Evolutionary conservation across 148 eudicot genomes (phyloP).

Genomic region (Beta vulgaris): DNA sequence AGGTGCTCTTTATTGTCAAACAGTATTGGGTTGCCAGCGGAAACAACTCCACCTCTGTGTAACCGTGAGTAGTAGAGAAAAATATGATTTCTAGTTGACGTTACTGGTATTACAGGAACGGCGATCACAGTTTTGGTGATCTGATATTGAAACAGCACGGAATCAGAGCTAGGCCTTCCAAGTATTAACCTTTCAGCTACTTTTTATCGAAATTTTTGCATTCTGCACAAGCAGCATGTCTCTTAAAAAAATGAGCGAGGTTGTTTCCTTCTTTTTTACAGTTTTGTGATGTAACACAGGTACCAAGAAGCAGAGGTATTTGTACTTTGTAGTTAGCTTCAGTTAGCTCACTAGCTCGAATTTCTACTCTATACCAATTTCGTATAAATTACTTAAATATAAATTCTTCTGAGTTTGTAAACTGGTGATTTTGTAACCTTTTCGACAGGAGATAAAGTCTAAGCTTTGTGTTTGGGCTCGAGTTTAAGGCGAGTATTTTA

Average conservation of each 20-base stretch:
- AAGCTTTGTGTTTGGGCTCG: too few species aligned
- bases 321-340: too few species aligned
- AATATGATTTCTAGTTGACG: neutral
- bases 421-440: too few species aligned
- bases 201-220: neutral
- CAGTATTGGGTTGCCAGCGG: constrained; percentile 43
- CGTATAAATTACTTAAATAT: too few species aligned
- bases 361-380: too few species aligned
- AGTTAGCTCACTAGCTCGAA: too few species aligned
- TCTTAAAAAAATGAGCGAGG: neutral
- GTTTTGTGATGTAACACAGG: neutral
- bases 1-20: constrained; percentile 42
- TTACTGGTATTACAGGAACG: too few species aligned
- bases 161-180: neutral
- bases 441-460: too few species aligned
- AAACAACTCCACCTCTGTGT: constrained; percentile 26
- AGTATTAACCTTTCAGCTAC: neutral
- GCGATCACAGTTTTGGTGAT: neutral
- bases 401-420: too few species aligned
- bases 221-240: neutral
- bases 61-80: neutral
- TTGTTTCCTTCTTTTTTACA: neutral
- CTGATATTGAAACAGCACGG: too few species aligned
- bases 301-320: neutral
- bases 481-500: too few species aligned